A percentile compares a stretch with the other conserved stretches of the same genome.
Conservation (phyloP, 768 basidiomycete species). For the Lentinula aciculospora region DNA sequence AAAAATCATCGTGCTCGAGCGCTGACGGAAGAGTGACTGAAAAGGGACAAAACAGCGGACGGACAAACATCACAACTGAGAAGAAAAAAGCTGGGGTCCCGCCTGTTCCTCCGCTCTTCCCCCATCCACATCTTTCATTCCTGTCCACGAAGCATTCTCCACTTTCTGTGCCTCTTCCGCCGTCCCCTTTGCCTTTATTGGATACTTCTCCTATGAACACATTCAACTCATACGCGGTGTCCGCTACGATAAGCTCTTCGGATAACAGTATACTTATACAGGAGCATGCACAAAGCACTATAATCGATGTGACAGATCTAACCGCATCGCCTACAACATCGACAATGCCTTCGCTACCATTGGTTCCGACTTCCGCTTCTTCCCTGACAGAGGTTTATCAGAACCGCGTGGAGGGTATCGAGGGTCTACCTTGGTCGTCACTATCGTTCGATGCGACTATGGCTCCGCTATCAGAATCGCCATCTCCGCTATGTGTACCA, state of each 20-base stretch:
- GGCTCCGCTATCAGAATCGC: background rate
- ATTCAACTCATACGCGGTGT: background rate
- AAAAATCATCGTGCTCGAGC: background rate
- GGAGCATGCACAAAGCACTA: background rate
- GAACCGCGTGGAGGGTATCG: background rate
- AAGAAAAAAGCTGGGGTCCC: background rate
- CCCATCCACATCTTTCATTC: background rate
- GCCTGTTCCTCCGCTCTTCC: background rate
- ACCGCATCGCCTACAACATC: background rate
- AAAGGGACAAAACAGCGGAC: background rate
- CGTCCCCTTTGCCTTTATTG: background rate
- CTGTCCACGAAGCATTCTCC: background rate
- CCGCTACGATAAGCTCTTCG: background rate
- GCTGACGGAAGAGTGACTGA: background rate
- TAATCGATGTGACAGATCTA: background rate
- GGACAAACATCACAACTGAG: background rate
- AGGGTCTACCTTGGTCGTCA: background rate
- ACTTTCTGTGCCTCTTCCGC: background rate
- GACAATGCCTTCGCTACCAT: background rate
- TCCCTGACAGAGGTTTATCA: background rate
- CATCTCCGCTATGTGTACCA: background rate
- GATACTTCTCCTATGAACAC: background rate
- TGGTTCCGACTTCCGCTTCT: background rate
- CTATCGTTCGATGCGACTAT: background rate
- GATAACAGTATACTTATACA: background rate